Evolutionary conservation across 306 rosid species (phyloP), one percentile per base, ranked within the genome.

Genomic region (Ceratonia siliqua): DNA sequence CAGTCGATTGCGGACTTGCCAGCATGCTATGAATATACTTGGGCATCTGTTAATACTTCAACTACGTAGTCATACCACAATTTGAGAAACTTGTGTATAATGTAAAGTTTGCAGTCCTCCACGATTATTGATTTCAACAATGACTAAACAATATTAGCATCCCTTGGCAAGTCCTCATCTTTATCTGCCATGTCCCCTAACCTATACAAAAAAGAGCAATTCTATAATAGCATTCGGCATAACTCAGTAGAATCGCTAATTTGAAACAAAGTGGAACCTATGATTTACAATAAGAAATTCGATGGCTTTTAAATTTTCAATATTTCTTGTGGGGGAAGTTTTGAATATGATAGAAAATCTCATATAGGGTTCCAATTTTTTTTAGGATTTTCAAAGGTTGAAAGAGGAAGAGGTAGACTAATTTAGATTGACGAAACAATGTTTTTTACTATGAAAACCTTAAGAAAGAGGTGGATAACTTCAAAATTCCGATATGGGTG

Each of bases 51-150:
- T 45, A 94, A 80, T 9, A 89, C 90, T 68, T 92, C 97, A 13
- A 87, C 99, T 0, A 87, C 95, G 18, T 94, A 94, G n/a, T 93
- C 89, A 63, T 92, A 94, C 99, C 99, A 92, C 8, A 94, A 69
- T 85, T 94, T 98, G 9, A 94, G 81, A 83, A 94, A 90, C 71
- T 92, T 92, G 81, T 94, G 91, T 2, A 92, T 76, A 46, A 94
- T 95, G 6, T 86, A 87, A 62, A 96, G 97, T 74, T 94, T 97
- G 15, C 87, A 87, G 50, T 89, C 95, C 76, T 94, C 99, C 10
- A 94, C 95, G 0, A 95, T 95, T 97, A 94, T 94, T 3, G 99
- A 91, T 72, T 91, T 92, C 75, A 94, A 24, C 50, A 94, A 76
- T 2, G 91, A 79, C 78, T 90, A 85, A 74, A 94, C 88, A 63